phyloP scores from a whole-genome alignment of 2,329 filamentous ascomycete genomes.

The Bimuria novae-zelandiae region DNA sequence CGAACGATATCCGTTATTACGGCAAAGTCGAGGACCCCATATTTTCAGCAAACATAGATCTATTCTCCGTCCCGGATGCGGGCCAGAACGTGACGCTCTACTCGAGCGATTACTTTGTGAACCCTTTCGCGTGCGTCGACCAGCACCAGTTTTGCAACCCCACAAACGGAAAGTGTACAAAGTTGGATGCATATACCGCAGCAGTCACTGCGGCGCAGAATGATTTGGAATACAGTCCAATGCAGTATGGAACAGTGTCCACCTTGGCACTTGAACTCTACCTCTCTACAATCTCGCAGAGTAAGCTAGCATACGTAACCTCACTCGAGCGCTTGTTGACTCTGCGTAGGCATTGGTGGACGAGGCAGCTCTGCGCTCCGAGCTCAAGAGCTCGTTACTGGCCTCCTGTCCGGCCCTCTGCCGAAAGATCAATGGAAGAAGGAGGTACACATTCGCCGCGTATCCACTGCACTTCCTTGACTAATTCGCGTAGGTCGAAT shows the following conservation, averaged over 20 bases:
- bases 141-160: constrained; percentile 18
- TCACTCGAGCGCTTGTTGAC: neutral
- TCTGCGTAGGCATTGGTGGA: constrained; percentile 7
- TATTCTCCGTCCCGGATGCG: neutral
- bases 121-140: constrained; percentile 11
- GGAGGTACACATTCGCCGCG: neutral
- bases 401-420: constrained; percentile 1
- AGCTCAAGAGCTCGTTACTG: constrained; percentile 4
- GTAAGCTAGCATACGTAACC: neutral
- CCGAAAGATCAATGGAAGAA: constrained; percentile 10
- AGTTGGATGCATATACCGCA: neutral
- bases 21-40: constrained; percentile 12
- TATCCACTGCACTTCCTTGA: neutral
- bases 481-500: neutral
- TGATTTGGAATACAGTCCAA: constrained; percentile 8
- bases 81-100: constrained; percentile 12
- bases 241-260: constrained; percentile 8
- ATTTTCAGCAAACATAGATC: constrained; percentile 3
- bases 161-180: constrained; percentile 4
- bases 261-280: constrained; percentile 6
- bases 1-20: constrained; percentile 11
- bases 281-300: constrained; percentile 7
- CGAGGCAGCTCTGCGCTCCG: constrained; percentile 11
- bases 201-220: neutral
- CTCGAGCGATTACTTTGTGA: constrained; percentile 9